Base-by-base conservation (phyloP, 495 filamentous ascomycete genomes). In the Endocarpon pusillum region DNA sequence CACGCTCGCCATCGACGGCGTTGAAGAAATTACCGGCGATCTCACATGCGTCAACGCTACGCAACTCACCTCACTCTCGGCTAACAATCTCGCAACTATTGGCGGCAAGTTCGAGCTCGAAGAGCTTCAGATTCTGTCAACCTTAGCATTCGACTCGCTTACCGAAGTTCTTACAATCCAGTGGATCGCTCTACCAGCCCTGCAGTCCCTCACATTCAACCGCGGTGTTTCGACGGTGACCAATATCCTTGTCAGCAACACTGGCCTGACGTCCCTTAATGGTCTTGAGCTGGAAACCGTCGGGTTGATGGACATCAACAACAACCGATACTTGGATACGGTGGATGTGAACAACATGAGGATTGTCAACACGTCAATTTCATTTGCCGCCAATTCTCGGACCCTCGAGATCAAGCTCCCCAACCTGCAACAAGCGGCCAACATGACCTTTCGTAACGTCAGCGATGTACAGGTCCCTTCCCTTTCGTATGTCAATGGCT, bases 391-490 rank as follows among this genome's bases (percentile, higher is more conserved):
- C 40, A 68, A 68, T 51, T 49, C 46, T 44, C 56, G 69, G 33
- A 40, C 55, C 10, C 55, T 94, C 16, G 62, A 57, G 39, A 64
- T 96, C 40, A 64, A 73, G 30, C 74, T 96, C 54, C 78, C 85
- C 42, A 71, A 84, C 60, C 71, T 99, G 19, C 57, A 61, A 38
- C 75, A 66, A 58, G 83, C 76, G 35, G 67, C 59, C 51, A 83
- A 93, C 67, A 73, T 94, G 66, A 86, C 82, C 35, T 75, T 94
- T 61, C 68, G 75, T 54, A 87, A 94, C 62, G 75, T 81, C 59
- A 74, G 73, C 42, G 62, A 55, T 27, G 62, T 94, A 52, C 62
- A 54, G 14, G 57, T 87, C 21, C 89, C 89, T 11, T 76, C 79
- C n/a, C 73, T 99, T 25, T 49, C 66, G 40, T 61, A 60, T 20